Base-by-base conservation (phyloP, 1,284 basidiomycete genomes). In the Tranzscheliella williamsii region DNA sequence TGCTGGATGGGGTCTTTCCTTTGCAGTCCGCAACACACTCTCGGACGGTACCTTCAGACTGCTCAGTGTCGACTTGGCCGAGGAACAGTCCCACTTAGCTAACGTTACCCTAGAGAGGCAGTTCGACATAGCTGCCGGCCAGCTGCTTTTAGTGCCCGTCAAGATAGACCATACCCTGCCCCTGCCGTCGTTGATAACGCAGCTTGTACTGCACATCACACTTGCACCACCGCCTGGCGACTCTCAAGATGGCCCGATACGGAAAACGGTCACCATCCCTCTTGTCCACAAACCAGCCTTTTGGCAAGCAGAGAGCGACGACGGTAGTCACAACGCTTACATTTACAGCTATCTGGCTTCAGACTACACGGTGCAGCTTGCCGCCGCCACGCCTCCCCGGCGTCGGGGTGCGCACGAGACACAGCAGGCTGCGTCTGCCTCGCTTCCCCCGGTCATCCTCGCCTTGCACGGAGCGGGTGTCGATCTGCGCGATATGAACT, bases 381-480 rank as follows among this genome's bases (percentile, higher is more conserved):
- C 40, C 3, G 53, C 45, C 2, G 53, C 38, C 72, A 44, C 81
- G 2, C 55, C 55, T 1, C 55, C 55, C 1, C 51, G 40, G 16
- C 36, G 37, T 18, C 17, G 31, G 1, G 24, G 18, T n/a, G 7
- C 24, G 4, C 8, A 21, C 1, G 17, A 22, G 11, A n/a, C 21
- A 4, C 18, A 13, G 11, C 22, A 24, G 0, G 45, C 9, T 15
- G 9, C 34, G 13, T n/a, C 26, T 9, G 8, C 9, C 8, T 34
- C 32, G 9, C 30, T 52, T 6, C 49, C 55, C 11, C 55, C 84
- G 11, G 84, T 86, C 0, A 81, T 90, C n/a, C 73, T 91, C 22
- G 86, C 85, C 1, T 79, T 90, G 86, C 89, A 91, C 71, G 89
- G 89, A 4, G 88, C 89, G 2, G 89, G 89, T 0, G 86, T 88